Evolutionary conservation across 192 early-diverging fungal species (phyloP), one percentile per base, ranked within the genome.

Genomic region (Coemansia sp.): DNA sequence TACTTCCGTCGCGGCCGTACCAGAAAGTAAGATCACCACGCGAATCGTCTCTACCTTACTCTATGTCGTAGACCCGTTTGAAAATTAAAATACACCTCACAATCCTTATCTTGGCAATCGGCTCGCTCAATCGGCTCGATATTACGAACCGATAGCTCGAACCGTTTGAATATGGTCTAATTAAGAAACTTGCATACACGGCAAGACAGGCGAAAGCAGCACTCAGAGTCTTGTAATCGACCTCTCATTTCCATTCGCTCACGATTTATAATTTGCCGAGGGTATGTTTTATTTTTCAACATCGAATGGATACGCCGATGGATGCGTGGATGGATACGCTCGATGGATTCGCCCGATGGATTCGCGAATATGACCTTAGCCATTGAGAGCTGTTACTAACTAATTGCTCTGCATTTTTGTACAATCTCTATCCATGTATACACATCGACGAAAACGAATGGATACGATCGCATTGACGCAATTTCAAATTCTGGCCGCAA

Each of bases 1-100:
- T 99, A 99, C 85, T 82, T 88, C 33, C 81, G 87, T 64, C 84
- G 83, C 56, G 78, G 83, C 29, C 77, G 78, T 54, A 71, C 72
- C 53, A 83, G 73, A 62, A 75, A 85, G 63, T 80, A 65, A 59
- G 6, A 21, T 27, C 29, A 34, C 6, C 27, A 40, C 11, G n/a
- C 13, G 62, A 6, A 16, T 71, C 59, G 0, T 36, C 11, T 14
- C 37, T 62, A 21, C 61, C 44, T 62, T 42, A n/a, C n/a, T n/a
- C n/a, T n/a, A n/a, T n/a, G n/a, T n/a, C n/a, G n/a, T n/a, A n/a
- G n/a, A n/a, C n/a, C n/a, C n/a, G 7, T 3, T 27, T 31, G 31
- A 27, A 53, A 53, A 9, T 21, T 21, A 9, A 8, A 39, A 61
- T 61, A 36, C 45, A 46, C 45, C 37, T n/a, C 16, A 46, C 44